These are phyloP conservation scores for Psidium guajava DNA, from an alignment of 345 rosid species.

Conservation along the genomic window DNA sequence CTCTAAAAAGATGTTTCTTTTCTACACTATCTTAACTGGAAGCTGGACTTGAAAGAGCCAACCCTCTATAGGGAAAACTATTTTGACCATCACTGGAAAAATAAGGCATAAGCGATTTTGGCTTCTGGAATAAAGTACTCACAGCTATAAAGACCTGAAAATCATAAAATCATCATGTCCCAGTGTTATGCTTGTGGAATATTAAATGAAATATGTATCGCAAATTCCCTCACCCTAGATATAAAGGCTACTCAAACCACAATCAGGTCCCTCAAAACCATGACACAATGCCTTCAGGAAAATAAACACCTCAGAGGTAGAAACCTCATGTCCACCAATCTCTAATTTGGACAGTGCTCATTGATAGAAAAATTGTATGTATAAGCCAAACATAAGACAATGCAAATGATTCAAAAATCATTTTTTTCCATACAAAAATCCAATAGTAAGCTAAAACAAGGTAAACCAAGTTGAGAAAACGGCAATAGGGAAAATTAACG, in stretches of 20 bases:
- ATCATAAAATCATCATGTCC: not conserved
- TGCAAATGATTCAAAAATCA: not conserved
- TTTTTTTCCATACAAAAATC: not conserved
- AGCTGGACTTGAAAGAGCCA: not conserved
- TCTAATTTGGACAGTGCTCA: not conserved
- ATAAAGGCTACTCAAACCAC: not conserved
- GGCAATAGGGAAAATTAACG: not conserved
- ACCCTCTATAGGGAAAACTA: not conserved
- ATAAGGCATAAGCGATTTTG: not conserved
- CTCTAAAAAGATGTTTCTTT: not conserved
- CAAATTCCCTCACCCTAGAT: not conserved
- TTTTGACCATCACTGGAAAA: not conserved
- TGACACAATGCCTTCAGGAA: not conserved
- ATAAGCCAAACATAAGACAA: not conserved
- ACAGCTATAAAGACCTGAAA: not conserved
- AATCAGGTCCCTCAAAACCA: not conserved
- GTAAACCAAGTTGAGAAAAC: not conserved
- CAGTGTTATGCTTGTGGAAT: not conserved
- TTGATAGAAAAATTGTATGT: not conserved
- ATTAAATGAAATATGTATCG: not conserved
- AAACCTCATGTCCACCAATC: not conserved
- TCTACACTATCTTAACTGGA: not conserved
- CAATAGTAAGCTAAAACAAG: not conserved
- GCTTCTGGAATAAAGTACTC: not conserved
- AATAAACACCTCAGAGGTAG: not conserved